phyloP scores from a whole-genome alignment of 805 yeast species.

The Metschnikowia colocasiae region DNA sequence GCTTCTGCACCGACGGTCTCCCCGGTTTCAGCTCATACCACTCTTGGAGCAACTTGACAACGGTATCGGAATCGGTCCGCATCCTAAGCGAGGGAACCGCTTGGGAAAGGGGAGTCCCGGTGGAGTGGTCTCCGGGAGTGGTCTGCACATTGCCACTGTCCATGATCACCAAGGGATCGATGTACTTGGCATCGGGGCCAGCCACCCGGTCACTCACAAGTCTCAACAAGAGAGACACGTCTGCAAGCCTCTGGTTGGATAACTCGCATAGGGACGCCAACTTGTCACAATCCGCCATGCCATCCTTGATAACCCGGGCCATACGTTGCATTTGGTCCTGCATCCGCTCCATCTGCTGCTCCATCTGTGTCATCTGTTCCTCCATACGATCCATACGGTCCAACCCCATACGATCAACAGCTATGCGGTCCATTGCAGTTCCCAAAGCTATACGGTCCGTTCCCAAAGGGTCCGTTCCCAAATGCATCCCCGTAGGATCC shows the following conservation, averaged over 20 bases:
- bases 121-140: too few relatives aligned
- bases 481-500: too few relatives aligned
- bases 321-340: neutral
- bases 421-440: too few relatives aligned
- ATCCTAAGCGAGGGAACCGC: neutral
- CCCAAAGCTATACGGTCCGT: too few relatives aligned
- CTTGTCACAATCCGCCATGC: neutral
- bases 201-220: neutral
- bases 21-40: constrained; percentile 1
- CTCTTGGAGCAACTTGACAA: neutral
- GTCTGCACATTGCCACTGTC: neutral
- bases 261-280: neutral
- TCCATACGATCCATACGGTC: too few relatives aligned
- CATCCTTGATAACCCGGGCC: neutral
- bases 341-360: neutral
- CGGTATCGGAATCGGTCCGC: neutral
- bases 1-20: neutral
- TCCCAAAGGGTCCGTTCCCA: too few relatives aligned
- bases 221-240: neutral
- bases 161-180: neutral
- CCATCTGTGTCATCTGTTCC: neutral
- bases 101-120: neutral
- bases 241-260: neutral
- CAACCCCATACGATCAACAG: too few relatives aligned
- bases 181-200: neutral